Evolutionary conservation across 352 stramenopile genomes (phyloP).

Genomic region (Phytopythium mirpurense): DNA sequence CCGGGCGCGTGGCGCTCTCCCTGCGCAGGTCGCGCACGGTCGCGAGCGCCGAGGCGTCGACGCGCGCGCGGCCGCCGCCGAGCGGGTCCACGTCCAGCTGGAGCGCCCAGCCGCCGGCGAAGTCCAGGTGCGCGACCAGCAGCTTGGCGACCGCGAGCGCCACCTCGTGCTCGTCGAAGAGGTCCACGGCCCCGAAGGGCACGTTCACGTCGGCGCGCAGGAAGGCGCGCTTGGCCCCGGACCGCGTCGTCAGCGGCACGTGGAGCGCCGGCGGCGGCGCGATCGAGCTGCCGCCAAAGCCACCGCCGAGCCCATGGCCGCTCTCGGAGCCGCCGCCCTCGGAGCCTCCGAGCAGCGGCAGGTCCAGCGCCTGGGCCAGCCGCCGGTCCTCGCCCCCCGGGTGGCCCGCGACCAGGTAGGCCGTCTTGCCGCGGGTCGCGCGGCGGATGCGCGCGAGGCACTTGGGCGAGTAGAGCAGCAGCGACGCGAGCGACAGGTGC

Average conservation of each 20-base stretch:
- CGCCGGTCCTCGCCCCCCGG: conserved; percentile 76
- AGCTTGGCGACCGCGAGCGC: conserved; percentile 81
- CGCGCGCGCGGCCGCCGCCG: conserved; percentile 42
- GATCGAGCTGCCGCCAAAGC: too few relatives aligned
- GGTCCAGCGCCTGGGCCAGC: conserved; percentile 66
- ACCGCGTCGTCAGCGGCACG: conserved; percentile 64
- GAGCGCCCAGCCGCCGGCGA: conserved; percentile 65
- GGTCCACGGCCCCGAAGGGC: conserved; percentile 78
- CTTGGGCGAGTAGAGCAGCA: conserved; percentile 82
- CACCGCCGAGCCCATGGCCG: too few relatives aligned
- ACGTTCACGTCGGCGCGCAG: conserved; percentile 84
- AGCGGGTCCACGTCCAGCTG: conserved; percentile 80
- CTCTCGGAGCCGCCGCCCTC: conserved; percentile 31
- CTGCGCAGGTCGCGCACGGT: conserved; percentile 56
- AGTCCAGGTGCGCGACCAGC: conserved; percentile 76
- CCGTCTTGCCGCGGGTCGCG: conserved; percentile 50
- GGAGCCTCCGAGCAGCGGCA: conserved; percentile 71
- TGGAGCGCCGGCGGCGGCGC: neutral
- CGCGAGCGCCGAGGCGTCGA: conserved; percentile 63
- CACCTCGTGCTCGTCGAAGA: conserved; percentile 88
- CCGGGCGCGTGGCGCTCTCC: conserved; percentile 34
- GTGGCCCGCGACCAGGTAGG: conserved; percentile 73
- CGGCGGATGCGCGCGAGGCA: conserved; percentile 64
- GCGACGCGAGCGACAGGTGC: conserved; percentile 76
- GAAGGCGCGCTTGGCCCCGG: conserved; percentile 76